Base-by-base conservation (phyloP, 371 early-diverging fungal genomes). In the Coemansia sp. region DNA sequence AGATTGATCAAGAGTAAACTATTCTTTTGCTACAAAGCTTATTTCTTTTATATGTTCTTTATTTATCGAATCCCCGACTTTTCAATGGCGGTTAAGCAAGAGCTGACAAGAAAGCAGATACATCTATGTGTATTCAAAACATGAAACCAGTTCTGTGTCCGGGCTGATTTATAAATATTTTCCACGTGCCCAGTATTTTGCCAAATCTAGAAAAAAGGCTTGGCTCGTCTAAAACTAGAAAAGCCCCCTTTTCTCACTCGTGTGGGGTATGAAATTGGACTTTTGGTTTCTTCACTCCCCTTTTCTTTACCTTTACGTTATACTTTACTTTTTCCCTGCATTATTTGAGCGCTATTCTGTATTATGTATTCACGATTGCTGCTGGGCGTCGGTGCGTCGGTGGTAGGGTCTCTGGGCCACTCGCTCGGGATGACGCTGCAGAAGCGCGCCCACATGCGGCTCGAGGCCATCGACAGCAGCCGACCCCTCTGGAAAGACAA, bases 391-490 rank as follows among this genome's bases (percentile, higher is more conserved):
- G 69, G 74, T 17, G 84, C 85, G 58, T 84, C 86, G 11, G 82
- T 86, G 24, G 78, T 75, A 17, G 85, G 85, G 17, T 85, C 86
- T 4, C 74, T 85, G 58, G 82, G 85, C 13, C 91, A 91, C 65
- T 91, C 91, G 9, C 85, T 91, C 32, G 89, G 89, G 2, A 79
- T 91, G 79, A 87, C 91, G 4, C 83, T 89, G 60, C 91, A 91
- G 62, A 77, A 77, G 56, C 78, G 78, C 12, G 78, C 78, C 3
- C 78, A 77, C 52, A 41, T 69, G 55, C 71, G 72, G n/a, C 48
- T 67, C 3, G 67, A 64, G 24, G 39, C 67, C 26, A 48, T 39
- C 40, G 36, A 23, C 41, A 29, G 28, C 28, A 23, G 23, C 15
- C 51, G 32, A 13, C 46, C 58, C 24, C 60, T 69, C 9, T 81